phyloP scores from a whole-genome alignment of 2,329 filamentous ascomycete species.

The Diaporthe longicolla region DNA sequence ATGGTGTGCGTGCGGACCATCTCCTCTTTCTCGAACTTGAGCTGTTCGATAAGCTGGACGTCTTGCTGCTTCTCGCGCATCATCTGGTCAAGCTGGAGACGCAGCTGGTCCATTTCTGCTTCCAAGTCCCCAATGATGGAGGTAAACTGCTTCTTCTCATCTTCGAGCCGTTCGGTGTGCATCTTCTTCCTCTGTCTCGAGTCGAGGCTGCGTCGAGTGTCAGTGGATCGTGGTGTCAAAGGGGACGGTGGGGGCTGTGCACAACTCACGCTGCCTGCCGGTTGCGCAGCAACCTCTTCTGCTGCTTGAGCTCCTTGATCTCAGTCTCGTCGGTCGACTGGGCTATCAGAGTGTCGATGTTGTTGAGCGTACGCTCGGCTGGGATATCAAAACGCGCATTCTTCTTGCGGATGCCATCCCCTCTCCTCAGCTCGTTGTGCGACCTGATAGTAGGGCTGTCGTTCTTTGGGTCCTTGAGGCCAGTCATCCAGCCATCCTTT shows the following conservation, averaged over 20 bases:
- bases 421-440: slow-evolving; percentile 82
- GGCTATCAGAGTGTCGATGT: slow-evolving; percentile 93
- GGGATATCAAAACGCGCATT: slow-evolving; percentile 98
- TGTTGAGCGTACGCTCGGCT: slow-evolving; percentile 88
- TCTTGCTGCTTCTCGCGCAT: slow-evolving; percentile 81
- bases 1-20: slow-evolving; percentile 89
- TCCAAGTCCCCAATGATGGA: slow-evolving; percentile 83
- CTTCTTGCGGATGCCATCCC: slow-evolving; percentile 97
- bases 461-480: slow-evolving; percentile 68
- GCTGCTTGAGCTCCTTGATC: slow-evolving; percentile 98
- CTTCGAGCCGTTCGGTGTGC: slow-evolving; percentile 95
- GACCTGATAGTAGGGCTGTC: slow-evolving; percentile 79
- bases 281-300: slow-evolving; percentile 94
- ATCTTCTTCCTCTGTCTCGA: slow-evolving; percentile 98
- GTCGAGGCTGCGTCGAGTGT: slow-evolving; percentile 76
- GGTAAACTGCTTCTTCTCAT: slow-evolving; percentile 94
- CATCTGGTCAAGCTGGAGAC: slow-evolving; percentile 78
- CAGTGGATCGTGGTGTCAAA: slow-evolving; percentile 41
- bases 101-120: slow-evolving; percentile 79
- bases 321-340: slow-evolving; percentile 91
- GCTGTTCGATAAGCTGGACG: slow-evolving; percentile 80
- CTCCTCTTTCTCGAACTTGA: slow-evolving; percentile 91
- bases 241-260: slow-evolving; percentile 33
- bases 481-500: slow-evolving; percentile 68
- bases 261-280: slow-evolving; percentile 91